Base-by-base conservation (phyloP, 1,284 basidiomycete genomes). In the Pseudozyma hubeiensis region DNA sequence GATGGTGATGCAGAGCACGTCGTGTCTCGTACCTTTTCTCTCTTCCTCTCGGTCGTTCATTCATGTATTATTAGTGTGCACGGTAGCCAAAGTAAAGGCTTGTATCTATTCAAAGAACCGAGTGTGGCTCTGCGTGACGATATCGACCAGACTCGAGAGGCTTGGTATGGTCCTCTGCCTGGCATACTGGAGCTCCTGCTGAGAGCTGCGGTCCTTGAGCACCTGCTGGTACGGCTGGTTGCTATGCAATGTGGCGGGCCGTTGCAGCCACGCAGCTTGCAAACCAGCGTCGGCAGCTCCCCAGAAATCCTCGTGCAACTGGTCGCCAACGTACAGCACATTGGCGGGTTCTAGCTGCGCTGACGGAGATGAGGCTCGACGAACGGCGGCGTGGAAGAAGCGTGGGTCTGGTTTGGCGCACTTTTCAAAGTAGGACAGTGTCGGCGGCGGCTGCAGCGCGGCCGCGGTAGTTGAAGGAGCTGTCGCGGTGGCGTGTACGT, bases 271-370 rank as follows among this genome's bases (percentile, higher is more conserved):
- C 5, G 65, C 59, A 0, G 74, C 66, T 54, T 71, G 61, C 1
- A 76, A 51, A 9, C 71, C 70, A 13, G 70, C 74, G 17, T 70
- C 57, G 24, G 62, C 64, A 9, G 77, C 69, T 0, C 64, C 77
- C 70, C 70, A 72, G 24, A 74, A 76, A 35, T 79, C 77, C 55
- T 79, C 74, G 17, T 73, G 35, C 8, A 79, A 60, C 50, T 79
- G 77, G 33, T 79, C 74, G 37, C 77, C 77, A 3, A 79, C 70
- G 53, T 77, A 79, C 14, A 79, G 49, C 7, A 66, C 74, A 7
- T 71, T 53, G 19, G 50, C 51, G 9, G 54, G n/a, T 24, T 30
- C 16, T 10, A 47, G 16, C 16, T 19, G 29, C 14, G 40, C 8
- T 24, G 33, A 16, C 16, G 30, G n/a, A 44, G 43, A 44, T 44